Evolutionary conservation across 2,329 filamentous ascomycete species (phyloP).

Genomic region (Calonectria pseudoturangicola): DNA sequence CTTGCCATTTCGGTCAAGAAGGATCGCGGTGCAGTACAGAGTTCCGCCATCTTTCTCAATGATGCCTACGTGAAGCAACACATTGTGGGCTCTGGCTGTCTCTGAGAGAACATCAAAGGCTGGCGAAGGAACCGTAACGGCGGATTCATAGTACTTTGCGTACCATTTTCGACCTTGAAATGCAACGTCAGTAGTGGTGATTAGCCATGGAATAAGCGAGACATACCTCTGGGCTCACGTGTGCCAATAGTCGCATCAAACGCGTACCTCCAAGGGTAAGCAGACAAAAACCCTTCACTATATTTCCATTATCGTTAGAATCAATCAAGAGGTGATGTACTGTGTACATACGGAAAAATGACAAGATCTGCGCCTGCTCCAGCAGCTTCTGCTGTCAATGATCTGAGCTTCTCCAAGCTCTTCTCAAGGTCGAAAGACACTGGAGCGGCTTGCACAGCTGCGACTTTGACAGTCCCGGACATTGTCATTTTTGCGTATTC

Average conservation of each 20-base stretch:
- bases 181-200: neutral
- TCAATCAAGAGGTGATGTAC: neutral
- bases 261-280: slow-evolving; percentile 22
- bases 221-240: slow-evolving; percentile 1
- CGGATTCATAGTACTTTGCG: slow-evolving; percentile 15
- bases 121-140: slow-evolving; percentile 5
- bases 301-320: neutral
- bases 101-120: slow-evolving; percentile 13
- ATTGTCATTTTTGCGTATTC: neutral
- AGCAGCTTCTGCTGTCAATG: slow-evolving; percentile 7
- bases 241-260: slow-evolving; percentile 16
- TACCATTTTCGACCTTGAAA: slow-evolving; percentile 15
- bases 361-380: slow-evolving; percentile 7
- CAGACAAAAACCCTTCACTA: slow-evolving; percentile 19
- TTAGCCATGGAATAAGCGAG: too few species aligned
- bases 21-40: slow-evolving; percentile 11
- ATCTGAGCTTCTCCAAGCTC: slow-evolving; percentile 18
- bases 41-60: slow-evolving; percentile 19
- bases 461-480: neutral
- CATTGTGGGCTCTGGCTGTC: slow-evolving; percentile 6
- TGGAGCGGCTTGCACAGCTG: slow-evolving; percentile 19
- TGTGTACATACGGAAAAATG: neutral
- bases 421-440: slow-evolving; percentile 17
- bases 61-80: slow-evolving; percentile 8
- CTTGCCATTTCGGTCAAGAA: slow-evolving; percentile 16